Percentiles rank a stretch among this genome's conserved stretches.
These are phyloP conservation scores for Colletotrichum phormii DNA, from an alignment of 2,329 filamentous ascomycete species.

Conservation along the genomic window DNA sequence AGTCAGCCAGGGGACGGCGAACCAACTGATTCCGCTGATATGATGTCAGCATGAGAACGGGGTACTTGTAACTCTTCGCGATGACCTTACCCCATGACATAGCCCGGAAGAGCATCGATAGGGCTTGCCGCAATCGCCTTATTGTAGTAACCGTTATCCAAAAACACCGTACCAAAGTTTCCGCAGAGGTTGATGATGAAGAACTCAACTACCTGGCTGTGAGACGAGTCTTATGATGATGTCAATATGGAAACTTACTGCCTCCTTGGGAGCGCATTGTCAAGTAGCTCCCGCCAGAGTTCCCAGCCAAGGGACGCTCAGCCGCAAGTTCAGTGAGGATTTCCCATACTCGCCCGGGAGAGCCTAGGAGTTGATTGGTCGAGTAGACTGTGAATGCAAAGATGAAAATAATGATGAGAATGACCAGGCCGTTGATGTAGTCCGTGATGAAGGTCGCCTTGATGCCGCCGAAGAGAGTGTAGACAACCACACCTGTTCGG, in stretches of 20 bases:
- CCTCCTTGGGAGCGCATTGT: slow-evolving; percentile 88
- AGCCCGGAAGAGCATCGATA: slow-evolving; percentile 87
- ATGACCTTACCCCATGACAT: slow-evolving; percentile 74
- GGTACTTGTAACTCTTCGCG: not conserved
- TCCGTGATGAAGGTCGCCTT: slow-evolving; percentile 91
- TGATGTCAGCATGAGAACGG: not conserved
- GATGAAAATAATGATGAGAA: slow-evolving; percentile 86
- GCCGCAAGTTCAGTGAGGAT: slow-evolving; percentile 76
- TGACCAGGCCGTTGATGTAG: slow-evolving; percentile 86
- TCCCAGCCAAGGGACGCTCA: slow-evolving; percentile 81
- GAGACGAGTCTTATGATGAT: not conserved
- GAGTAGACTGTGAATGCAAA: slow-evolving; percentile 88
- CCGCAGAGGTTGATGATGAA: slow-evolving; percentile 90
- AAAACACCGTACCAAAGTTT: slow-evolving; percentile 86
- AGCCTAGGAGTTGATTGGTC: slow-evolving; percentile 77
- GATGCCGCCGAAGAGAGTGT: slow-evolving; percentile 82
- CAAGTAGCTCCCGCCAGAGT: slow-evolving; percentile 83
- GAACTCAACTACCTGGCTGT: slow-evolving; percentile 69
- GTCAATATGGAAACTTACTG: slow-evolving; percentile 43
- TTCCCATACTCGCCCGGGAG: slow-evolving; percentile 82
- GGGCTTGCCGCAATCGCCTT: slow-evolving; percentile 92
- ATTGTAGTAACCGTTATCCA: slow-evolving; percentile 92
- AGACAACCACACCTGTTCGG: slow-evolving; percentile 64
- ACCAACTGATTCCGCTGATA: slow-evolving; percentile 79
- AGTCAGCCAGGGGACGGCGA: slow-evolving; percentile 90